Evolutionary conservation across 2,329 filamentous ascomycete genomes (phyloP), one percentile per base, ranked within the genome.

Genomic region (Stemphylium lycopersici): DNA sequence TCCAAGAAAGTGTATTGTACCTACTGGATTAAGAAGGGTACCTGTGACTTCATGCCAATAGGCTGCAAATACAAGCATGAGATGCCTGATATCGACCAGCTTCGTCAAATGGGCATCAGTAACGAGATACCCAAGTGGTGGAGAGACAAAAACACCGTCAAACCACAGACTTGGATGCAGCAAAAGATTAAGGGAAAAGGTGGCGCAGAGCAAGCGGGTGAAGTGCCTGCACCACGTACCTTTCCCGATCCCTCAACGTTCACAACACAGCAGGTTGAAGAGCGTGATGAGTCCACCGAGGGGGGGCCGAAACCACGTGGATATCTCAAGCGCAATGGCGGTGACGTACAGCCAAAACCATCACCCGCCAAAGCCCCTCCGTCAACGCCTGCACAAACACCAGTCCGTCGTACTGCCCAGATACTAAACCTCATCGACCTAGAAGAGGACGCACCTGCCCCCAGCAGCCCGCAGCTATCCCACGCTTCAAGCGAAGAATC

Each of bases 31-130:
- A 87, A 90, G 65, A 88, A 90, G 54, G 92, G 91, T 16, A 86
- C 90, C 38, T 97, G 93, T 72, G 89, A 89, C 58, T 97, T 91
- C 73, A 87, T 84, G 3, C 90, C 96, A 72, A 88, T 93, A 68
- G 92, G 93, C 0, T 96, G 93, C 78, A 86, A 88, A 61, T 96
- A 87, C 80, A 93, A 92, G 77, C 93, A 96, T 72, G 90, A 95
- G 72, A 96, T 96, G 89, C 93, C 93, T 0, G 86, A 92, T 60
- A 80, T 80, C 45, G 78, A 80, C 0, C 90, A 86, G 1, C 84
- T 96, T 63, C 78, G 84, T 38, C 80, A 82, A 6, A 81, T 96
- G 2, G 93, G 93, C 0, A 83, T 96, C 45, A 75, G 76, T 2
- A 36, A 59, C 7, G 74, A 76, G 2, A 74, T 81, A 13, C 85